phyloP scores from a whole-genome alignment of 169 alveolate species.

The Plasmodium reichenowi region DNA sequence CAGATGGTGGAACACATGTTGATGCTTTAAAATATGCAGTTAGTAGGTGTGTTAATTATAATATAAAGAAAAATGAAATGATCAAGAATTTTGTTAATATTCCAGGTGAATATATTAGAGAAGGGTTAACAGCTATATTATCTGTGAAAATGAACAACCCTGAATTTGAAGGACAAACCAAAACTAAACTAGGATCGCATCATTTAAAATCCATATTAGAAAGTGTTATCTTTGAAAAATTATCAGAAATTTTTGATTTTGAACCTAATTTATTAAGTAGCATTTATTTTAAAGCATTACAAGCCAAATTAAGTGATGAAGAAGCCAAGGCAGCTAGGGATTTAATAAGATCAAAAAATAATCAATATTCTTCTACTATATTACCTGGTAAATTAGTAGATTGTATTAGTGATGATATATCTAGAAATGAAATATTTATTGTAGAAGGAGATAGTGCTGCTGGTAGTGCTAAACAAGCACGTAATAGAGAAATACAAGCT shows the following conservation, averaged over 20 bases:
- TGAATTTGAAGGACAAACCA: slow-evolving; percentile 91
- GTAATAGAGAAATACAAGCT: slow-evolving; percentile 88
- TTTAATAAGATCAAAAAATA: slow-evolving; percentile 83
- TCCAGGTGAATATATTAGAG: slow-evolving; percentile 86
- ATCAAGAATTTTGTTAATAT: slow-evolving; percentile 79
- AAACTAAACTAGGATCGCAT: slow-evolving; percentile 86
- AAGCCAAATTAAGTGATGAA: slow-evolving; percentile 85
- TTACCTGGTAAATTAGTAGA: slow-evolving; percentile 87
- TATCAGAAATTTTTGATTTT: slow-evolving; percentile 83
- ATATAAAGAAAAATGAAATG: slow-evolving; percentile 21
- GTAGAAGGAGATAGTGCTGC: slow-evolving; percentile 92
- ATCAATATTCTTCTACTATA: slow-evolving; percentile 73
- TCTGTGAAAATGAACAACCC: slow-evolving; percentile 85
- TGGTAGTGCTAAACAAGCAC: slow-evolving; percentile 89
- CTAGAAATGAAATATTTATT: slow-evolving; percentile 84
- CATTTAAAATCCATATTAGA: slow-evolving; percentile 82
- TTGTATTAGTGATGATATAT: slow-evolving; percentile 81
- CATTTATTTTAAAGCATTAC: slow-evolving; percentile 83
- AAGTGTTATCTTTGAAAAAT: slow-evolving; percentile 80
- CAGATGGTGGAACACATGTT: slow-evolving; percentile 88
- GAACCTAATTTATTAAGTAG: slow-evolving; percentile 82
- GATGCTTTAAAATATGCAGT: slow-evolving; percentile 87
- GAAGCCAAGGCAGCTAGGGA: slow-evolving; percentile 88
- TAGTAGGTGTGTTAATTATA: slow-evolving; percentile 76
- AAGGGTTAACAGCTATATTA: slow-evolving; percentile 87